Conservation (phyloP, 1,139 yeast species). For the Geotrichum aggregatum region DNA sequence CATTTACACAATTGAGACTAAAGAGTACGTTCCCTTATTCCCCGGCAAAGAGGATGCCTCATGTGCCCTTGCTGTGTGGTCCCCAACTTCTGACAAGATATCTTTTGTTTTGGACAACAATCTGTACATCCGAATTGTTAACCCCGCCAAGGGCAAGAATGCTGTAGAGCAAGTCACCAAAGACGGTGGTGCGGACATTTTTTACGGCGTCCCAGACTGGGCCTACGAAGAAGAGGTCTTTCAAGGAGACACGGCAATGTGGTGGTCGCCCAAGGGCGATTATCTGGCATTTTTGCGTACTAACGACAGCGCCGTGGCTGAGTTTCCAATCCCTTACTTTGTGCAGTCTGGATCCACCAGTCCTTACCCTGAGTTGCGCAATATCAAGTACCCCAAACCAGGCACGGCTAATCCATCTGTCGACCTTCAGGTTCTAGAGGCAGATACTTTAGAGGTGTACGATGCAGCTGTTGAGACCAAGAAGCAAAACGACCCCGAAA, state of each 20-base stretch:
- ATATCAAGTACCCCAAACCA: conserved; percentile 83
- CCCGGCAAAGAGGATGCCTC: conserved; percentile 32
- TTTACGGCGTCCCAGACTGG: conserved; percentile 94
- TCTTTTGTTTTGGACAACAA: conserved; percentile 67
- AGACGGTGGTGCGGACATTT: conserved; percentile 63
- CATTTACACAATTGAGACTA: conserved; percentile 47
- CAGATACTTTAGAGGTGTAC: conserved; percentile 36
- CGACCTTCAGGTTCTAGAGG: conserved; percentile 46
- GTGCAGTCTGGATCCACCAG: conserved; percentile 40
- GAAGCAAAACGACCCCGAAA: conserved; percentile 39
- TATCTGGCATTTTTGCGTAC: conserved; percentile 60
- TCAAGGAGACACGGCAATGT: conserved; percentile 58
- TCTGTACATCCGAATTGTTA: conserved; percentile 49
- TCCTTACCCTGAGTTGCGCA: conserved; percentile 55
- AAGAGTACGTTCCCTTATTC: conserved; percentile 44
- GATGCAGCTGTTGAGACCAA: conserved; percentile 31
- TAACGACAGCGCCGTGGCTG: conserved; percentile 68
- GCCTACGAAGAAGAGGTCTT: conserved; percentile 92
- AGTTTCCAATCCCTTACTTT: conserved; percentile 61
- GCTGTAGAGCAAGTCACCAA: conserved; percentile 49
- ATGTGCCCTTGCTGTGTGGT: conserved; percentile 60
- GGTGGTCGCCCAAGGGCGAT: conserved; percentile 84
- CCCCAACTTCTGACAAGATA: conserved; percentile 64
- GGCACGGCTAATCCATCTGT: conserved; percentile 71
- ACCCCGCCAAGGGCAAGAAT: conserved; percentile 25